phyloP scores from a whole-genome alignment of 768 basidiomycete species.

The Ramaria sp. region DNA sequence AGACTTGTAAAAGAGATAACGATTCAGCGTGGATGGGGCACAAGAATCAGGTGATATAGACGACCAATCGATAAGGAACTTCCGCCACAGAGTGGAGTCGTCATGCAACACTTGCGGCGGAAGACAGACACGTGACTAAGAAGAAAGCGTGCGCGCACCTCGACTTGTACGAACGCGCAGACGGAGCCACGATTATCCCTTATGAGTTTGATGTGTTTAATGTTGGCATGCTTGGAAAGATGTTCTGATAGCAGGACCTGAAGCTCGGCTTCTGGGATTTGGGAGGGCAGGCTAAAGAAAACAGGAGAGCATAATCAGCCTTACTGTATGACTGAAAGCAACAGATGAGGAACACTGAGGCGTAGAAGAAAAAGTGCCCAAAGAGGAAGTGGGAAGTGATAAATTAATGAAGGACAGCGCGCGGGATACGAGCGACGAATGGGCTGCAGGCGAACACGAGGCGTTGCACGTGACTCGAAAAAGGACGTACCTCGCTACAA shows the following conservation, averaged over 20 bases:
- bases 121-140: conserved; percentile 2
- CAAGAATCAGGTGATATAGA: background rate
- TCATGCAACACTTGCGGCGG: background rate
- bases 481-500: conserved; percentile 62
- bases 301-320: conserved; percentile 6
- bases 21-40: background rate
- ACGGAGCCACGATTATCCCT: conserved; percentile 68
- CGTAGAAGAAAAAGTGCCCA: background rate
- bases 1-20: background rate
- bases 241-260: conserved; percentile 50
- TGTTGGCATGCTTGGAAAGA: conserved; percentile 51
- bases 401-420: background rate
- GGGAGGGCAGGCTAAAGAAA: conserved; percentile 50
- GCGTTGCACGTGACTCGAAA: conserved; percentile 3
- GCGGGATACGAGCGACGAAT: conserved; percentile 7
- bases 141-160: conserved; percentile 33
- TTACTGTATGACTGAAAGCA: background rate
- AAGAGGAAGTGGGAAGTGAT: background rate
- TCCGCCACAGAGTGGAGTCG: background rate
- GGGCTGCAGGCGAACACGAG: conserved; percentile 6
- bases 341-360: too few species aligned
- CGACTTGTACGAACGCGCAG: conserved; percentile 81
- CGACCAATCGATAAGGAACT: background rate
- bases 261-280: conserved; percentile 56
- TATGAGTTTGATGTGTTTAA: conserved; percentile 61